Evolutionary conservation across 139 green algal species (phyloP).

Genomic region (Diplosphaera chodatii): DNA sequence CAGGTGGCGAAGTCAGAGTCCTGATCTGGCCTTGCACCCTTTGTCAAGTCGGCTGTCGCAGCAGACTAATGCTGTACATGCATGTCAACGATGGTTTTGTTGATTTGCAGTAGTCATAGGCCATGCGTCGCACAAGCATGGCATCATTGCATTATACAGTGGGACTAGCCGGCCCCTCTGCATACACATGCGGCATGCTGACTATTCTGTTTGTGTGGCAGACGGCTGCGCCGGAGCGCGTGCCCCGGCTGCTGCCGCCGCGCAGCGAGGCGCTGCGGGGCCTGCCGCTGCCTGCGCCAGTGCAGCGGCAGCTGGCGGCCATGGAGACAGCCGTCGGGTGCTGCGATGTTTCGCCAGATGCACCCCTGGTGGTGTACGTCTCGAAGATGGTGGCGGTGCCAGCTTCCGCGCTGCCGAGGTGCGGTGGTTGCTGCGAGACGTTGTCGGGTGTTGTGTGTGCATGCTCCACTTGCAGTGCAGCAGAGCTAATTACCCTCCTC

Average conservation of each 20-base stretch:
- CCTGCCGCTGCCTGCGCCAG: background rate
- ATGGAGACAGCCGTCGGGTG: conserved; percentile 18
- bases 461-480: too few species aligned
- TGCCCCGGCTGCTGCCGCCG: conserved; percentile 47
- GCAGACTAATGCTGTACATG: too few species aligned
- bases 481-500: conserved; percentile 3
- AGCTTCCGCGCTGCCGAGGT: conserved; percentile 42
- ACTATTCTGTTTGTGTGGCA: too few species aligned
- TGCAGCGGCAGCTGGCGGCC: conserved; percentile 14
- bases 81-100: too few species aligned
- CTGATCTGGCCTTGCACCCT: too few species aligned
- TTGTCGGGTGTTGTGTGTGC: background rate
- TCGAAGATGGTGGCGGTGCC: conserved; percentile 92
- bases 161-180: too few species aligned
- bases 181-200: too few species aligned
- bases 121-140: too few species aligned
- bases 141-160: background rate
- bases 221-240: conserved; percentile 47
- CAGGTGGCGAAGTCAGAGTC: too few species aligned
- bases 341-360: conserved; percentile 32
- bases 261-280: conserved; percentile 9
- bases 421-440: background rate
- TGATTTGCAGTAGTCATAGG: too few species aligned
- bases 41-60: too few species aligned
- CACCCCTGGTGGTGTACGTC: conserved; percentile 80